Evolutionary conservation across 768 basidiomycete genomes (phyloP).

Genomic region (Termitomyces sp.): DNA sequence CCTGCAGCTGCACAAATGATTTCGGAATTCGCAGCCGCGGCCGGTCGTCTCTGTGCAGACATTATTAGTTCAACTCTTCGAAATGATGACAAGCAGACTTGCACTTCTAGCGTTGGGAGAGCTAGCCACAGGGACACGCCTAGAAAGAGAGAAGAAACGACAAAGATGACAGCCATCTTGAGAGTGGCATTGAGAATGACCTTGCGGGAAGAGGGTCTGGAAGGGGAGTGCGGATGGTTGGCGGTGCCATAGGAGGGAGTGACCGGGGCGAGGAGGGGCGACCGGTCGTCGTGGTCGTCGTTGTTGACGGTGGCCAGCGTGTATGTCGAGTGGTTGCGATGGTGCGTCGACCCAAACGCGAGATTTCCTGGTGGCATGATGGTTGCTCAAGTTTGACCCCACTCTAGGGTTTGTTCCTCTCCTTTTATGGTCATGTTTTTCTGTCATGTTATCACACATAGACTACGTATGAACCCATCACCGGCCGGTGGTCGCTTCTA

Average conservation of each 20-base stretch:
- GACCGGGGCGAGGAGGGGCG: constrained; percentile 39
- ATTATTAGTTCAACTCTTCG: neutral
- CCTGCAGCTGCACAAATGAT: constrained; percentile 82
- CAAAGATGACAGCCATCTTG: constrained; percentile 79
- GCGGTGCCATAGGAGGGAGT: constrained; percentile 52
- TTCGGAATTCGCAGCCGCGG: constrained; percentile 77
- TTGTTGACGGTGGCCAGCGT: constrained; percentile 57
- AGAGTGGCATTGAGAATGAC: constrained; percentile 76
- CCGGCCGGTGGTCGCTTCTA: constrained; percentile 79
- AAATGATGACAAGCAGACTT: constrained; percentile 24
- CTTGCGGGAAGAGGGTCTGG: constrained; percentile 39
- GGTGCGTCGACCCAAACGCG: constrained; percentile 18
- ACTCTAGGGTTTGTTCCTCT: constrained; percentile 13
- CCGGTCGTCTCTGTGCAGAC: constrained; percentile 58
- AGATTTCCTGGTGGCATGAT: constrained; percentile 18
- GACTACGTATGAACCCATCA: constrained; percentile 73
- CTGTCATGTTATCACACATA: constrained; percentile 26
- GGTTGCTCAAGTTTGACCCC: constrained; percentile 10
- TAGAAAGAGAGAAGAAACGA: constrained; percentile 62
- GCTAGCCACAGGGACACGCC: constrained; percentile 78
- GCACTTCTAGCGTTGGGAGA: constrained; percentile 76
- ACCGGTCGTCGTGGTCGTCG: constrained; percentile 26
- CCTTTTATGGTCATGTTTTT: neutral
- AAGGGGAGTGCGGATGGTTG: constrained; percentile 31
- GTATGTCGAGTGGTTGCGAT: constrained; percentile 37